Evolutionary conservation across 805 yeast species (phyloP).

Genomic region (Metschnikowia reukaufii): DNA sequence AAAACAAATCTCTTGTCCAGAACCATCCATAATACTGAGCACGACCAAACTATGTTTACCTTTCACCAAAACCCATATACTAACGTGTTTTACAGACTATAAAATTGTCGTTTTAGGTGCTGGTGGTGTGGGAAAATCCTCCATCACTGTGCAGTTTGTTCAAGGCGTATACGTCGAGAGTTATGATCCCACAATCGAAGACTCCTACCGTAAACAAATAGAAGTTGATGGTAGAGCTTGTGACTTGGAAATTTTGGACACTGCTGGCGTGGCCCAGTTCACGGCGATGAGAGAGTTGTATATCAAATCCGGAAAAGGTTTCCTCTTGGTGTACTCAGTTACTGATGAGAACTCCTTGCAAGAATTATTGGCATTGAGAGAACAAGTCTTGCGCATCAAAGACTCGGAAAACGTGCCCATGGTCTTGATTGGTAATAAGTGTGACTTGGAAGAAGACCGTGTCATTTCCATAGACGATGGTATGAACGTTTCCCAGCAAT

Average conservation of each 20-base stretch:
- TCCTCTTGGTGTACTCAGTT: conserved; percentile 57
- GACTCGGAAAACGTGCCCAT: conserved; percentile 77
- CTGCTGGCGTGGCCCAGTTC: conserved; percentile 79
- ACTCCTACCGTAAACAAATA: conserved; percentile 85
- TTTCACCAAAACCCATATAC: conserved; percentile 6
- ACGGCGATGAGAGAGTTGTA: conserved; percentile 92
- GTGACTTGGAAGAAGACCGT: conserved; percentile 76
- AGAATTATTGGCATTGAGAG: conserved; percentile 75
- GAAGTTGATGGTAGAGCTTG: conserved; percentile 87
- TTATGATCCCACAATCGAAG: conserved; percentile 97
- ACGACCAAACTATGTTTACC: conserved; percentile 5
- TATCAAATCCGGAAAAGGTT: conserved; percentile 83
- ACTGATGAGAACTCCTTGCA: conserved; percentile 65
- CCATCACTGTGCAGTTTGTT: conserved; percentile 87
- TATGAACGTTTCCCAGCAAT: conserved; percentile 72
- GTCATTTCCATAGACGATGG: conserved; percentile 81
- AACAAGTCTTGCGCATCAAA: conserved; percentile 82
- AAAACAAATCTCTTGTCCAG: neutral
- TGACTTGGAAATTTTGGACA: conserved; percentile 68
- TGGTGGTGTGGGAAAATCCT: conserved; percentile 97
- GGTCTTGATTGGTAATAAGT: conserved; percentile 89
- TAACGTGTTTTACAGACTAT: conserved; percentile 53
- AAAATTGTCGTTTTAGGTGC: conserved; percentile 92
- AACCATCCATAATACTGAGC: neutral
- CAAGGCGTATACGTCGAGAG: conserved; percentile 87